phyloP scores from a whole-genome alignment of 2,329 filamentous ascomycete genomes.

The Ceratocystis harringtonii region DNA sequence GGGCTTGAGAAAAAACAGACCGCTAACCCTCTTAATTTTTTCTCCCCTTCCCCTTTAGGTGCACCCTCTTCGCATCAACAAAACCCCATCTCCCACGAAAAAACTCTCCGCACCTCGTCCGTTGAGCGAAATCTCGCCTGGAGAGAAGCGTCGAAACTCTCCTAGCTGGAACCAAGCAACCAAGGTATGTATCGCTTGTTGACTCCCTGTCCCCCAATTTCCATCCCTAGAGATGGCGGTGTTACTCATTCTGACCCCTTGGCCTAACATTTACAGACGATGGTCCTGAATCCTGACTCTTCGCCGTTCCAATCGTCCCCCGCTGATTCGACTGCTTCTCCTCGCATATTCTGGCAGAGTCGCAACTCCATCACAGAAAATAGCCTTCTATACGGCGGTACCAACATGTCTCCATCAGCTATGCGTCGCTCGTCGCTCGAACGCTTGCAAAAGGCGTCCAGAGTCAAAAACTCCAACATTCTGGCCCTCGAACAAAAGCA shows the following conservation, averaged over 20 bases:
- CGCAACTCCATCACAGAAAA: slow-evolving; percentile 59
- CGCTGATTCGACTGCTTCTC: slow-evolving; percentile 34
- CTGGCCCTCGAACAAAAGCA: slow-evolving; percentile 83
- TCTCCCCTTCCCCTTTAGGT: slow-evolving; percentile 33
- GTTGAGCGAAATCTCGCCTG: slow-evolving; percentile 76
- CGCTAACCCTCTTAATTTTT: neutral
- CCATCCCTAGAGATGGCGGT: slow-evolving; percentile 17
- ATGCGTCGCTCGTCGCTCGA: slow-evolving; percentile 83
- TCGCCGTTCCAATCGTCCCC: slow-evolving; percentile 80
- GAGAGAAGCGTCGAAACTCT: slow-evolving; percentile 77
- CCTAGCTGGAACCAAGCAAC: slow-evolving; percentile 68
- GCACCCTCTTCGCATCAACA: slow-evolving; percentile 66
- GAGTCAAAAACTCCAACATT: slow-evolving; percentile 97
- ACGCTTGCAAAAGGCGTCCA: slow-evolving; percentile 82
- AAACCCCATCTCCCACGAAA: slow-evolving; percentile 34
- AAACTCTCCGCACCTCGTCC: slow-evolving; percentile 40
- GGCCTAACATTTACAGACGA: slow-evolving; percentile 37
- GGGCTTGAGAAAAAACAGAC: slow-evolving; percentile 2
- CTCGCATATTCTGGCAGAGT: slow-evolving; percentile 84
- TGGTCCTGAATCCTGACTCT: slow-evolving; percentile 53
- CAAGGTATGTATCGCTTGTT: slow-evolving; percentile 41
- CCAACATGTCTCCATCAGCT: slow-evolving; percentile 44
- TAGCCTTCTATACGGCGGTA: slow-evolving; percentile 44
- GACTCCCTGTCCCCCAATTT: slow-evolving; percentile 17
- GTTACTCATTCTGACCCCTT: slow-evolving; percentile 9